A percentile compares a stretch with the other conserved stretches of the same genome.
phyloP scores from a whole-genome alignment of 1,284 basidiomycete species.

The Moesziomyces sp. region DNA sequence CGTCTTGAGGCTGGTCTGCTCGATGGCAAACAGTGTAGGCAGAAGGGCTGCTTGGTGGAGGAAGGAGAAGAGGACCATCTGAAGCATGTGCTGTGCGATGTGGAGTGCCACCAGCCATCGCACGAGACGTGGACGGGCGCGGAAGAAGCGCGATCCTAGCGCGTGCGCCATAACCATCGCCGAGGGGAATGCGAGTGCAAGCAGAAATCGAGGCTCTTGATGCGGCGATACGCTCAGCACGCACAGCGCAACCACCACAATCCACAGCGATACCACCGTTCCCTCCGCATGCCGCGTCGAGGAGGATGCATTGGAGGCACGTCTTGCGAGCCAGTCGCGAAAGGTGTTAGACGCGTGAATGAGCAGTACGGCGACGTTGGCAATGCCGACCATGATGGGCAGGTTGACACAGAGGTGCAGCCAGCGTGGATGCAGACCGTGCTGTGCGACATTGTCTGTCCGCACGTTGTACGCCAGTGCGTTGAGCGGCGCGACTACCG shows the following conservation, averaged over 20 bases:
- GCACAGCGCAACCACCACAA: conserved; percentile 31
- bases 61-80: conserved; percentile 43
- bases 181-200: conserved; percentile 63
- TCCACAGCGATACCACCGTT: conserved; percentile 15
- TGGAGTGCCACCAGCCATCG: conserved; percentile 13
- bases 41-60: conserved; percentile 49
- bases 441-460: conserved; percentile 60
- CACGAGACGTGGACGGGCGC: conserved; percentile 13
- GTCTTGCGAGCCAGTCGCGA: too few relatives aligned
- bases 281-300: too few relatives aligned
- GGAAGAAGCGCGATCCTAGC: conserved; percentile 19
- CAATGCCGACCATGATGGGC: conserved; percentile 65
- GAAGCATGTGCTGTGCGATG: conserved; percentile 33
- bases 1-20: not conserved
- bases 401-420: conserved; percentile 64
- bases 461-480: conserved; percentile 66
- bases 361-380: conserved; percentile 11
- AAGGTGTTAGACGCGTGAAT: not conserved
- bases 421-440: conserved; percentile 67
- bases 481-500: conserved; percentile 61
- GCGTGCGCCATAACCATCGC: conserved; percentile 35
- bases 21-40: conserved; percentile 36
- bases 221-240: conserved; percentile 66
- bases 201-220: conserved; percentile 68
- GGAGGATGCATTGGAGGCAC: too few relatives aligned